Percentiles rank a stretch among this genome's conserved stretches.
These are phyloP conservation scores for Eucalyptus microcorys DNA, from an alignment of 345 rosid species.

Conservation along the genomic window DNA sequence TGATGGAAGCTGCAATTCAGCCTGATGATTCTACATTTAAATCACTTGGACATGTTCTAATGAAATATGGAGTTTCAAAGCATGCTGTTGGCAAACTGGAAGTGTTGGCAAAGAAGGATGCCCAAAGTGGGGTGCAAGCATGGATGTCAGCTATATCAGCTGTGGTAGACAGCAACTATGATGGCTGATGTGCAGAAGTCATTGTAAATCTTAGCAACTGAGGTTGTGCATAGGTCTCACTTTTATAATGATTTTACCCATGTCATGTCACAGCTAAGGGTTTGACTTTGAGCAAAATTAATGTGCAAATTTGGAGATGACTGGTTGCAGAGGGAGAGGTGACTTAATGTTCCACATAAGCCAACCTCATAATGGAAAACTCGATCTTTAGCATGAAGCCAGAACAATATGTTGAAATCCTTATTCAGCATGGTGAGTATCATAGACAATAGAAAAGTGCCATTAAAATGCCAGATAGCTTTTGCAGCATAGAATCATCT, in stretches of 20 bases:
- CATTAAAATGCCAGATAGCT: not conserved
- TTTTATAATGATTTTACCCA: not conserved
- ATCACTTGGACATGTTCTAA: conserved; percentile 49
- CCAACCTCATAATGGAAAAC: not conserved
- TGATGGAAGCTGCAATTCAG: conserved; percentile 40
- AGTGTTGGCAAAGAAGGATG: conserved; percentile 32
- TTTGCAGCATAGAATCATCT: not conserved
- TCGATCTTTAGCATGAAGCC: not conserved
- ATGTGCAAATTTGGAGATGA: not conserved
- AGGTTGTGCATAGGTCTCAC: not conserved
- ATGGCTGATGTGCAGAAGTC: not conserved
- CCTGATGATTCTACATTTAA: conserved; percentile 65
- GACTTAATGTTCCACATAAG: not conserved
- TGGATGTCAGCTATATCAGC: conserved; percentile 52
- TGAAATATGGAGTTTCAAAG: conserved; percentile 69
- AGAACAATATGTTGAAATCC: not conserved
- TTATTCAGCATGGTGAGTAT: not conserved
- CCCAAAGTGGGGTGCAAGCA: conserved; percentile 31
- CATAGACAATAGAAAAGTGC: not conserved
- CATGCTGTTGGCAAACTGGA: conserved; percentile 45
- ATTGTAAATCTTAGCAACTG: not conserved
- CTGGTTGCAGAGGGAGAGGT: not conserved
- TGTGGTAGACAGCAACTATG: conserved; percentile 9
- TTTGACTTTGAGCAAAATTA: not conserved
- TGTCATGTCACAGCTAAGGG: not conserved